Base-by-base conservation (phyloP, 2,329 filamentous ascomycete species). In the Colletotrichum chrysophilum region DNA sequence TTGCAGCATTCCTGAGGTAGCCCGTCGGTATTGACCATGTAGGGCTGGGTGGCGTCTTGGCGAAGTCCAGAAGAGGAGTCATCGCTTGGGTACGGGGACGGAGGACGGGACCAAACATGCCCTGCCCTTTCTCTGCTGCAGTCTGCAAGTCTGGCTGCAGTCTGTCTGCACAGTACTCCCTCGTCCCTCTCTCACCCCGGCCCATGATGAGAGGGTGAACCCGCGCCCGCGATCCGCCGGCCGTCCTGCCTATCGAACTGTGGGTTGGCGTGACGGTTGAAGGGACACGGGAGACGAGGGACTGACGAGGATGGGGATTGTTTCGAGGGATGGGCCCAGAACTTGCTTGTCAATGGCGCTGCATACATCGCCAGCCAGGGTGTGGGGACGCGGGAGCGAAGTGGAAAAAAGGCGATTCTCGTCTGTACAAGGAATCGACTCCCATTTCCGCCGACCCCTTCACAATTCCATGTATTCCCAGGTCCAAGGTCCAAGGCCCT, bases 1-100 rank as follows among this genome's bases (percentile, higher is more conserved):
- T 76, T 73, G 32, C 58, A 68, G 21, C 74, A 76, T 76, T 74
- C 66, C 71, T 52, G 7, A 76, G 36, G 74, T 76, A 76, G 52
- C 36, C 34, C 34, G 56, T 73, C 56, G 58, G 74, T 76, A 76
- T 64, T 60, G 64, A 58, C 56, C 43, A 69, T 68, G 71, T 76
- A 76, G 71, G 66, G 74, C 74, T 75, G 71, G 62, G 66, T 28
- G 38, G 60, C 61, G 52, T 75, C 71, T 62, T 76, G 71, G 65
- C 58, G 32, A 62, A 52, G 12, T 14, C 56, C 24, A 32, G 67
- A 13, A 52, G 67, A 36, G 28, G 72, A 75, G 68, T 71, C 72
- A 71, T 71, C 61, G 55, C 66, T 43, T 66, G 38, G n/a, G 21
- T 36, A 64, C 9, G 66, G 34, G n/a, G 36, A 66, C 43, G n/a